phyloP scores from a whole-genome alignment of 129 eudicot genomes.

The Chrysanthemum seticuspe region DNA sequence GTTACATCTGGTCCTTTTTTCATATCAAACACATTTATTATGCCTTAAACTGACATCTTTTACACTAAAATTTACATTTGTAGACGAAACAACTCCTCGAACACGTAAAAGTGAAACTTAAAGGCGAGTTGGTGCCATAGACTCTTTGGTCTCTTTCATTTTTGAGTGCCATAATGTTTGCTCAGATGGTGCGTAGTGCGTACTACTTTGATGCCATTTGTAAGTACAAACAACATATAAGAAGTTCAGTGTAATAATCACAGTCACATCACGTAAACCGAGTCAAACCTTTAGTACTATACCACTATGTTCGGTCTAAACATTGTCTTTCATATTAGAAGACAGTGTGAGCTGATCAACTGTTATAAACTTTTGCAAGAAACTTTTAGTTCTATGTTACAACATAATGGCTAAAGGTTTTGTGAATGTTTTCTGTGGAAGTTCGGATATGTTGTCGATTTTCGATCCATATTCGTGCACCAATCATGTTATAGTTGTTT shows the following conservation, averaged over 20 bases:
- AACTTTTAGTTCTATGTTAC: neutral
- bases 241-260: neutral
- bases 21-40: too few species aligned
- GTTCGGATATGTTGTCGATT: conserved; percentile 8
- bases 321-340: too few species aligned
- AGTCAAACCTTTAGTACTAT: too few species aligned
- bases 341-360: neutral
- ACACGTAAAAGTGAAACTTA: neutral
- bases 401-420: conserved; percentile 11
- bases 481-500: conserved; percentile 27
- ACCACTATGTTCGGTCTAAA: too few species aligned
- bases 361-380: neutral
- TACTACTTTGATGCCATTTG: neutral
- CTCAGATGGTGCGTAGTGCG: neutral
- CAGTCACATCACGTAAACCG: too few species aligned
- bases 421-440: conserved; percentile 29
- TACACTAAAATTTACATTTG: too few species aligned
- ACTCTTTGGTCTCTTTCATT: neutral
- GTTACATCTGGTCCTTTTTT: too few species aligned
- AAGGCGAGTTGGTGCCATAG: neutral
- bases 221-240: neutral
- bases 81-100: too few species aligned
- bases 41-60: too few species aligned
- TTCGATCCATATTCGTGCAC: conserved; percentile 29
- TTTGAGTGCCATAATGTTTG: neutral